Evolutionary conservation across 768 basidiomycete genomes (phyloP).

Genomic region (Lactarius pseudohatsudake): DNA sequence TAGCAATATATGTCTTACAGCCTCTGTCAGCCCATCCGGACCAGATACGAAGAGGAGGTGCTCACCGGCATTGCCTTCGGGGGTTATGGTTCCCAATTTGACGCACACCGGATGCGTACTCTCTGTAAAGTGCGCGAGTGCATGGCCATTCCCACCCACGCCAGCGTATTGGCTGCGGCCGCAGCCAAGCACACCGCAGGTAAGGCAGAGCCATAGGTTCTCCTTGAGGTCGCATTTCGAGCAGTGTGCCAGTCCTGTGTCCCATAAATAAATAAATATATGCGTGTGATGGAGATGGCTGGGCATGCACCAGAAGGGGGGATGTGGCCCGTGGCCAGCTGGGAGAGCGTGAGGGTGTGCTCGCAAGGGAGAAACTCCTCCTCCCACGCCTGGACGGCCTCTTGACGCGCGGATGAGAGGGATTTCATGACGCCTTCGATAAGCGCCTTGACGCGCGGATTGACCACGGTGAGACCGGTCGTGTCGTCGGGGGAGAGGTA

Average conservation of each 20-base stretch:
- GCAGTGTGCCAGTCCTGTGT: constrained; percentile 58
- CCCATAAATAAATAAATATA: not conserved
- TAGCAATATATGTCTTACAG: constrained; percentile 89
- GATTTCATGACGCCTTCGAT: constrained; percentile 73
- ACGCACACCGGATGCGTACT: constrained; percentile 81
- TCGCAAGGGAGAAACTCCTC: constrained; percentile 89
- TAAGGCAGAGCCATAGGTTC: constrained; percentile 94
- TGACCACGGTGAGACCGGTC: constrained; percentile 41
- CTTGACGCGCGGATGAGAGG: constrained; percentile 86
- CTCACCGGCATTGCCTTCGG: constrained; percentile 87
- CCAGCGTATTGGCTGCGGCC: constrained; percentile 86
- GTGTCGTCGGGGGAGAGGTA: constrained; percentile 41
- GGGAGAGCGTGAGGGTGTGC: constrained; percentile 63
- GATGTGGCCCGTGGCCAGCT: constrained; percentile 48
- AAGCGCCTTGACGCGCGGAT: constrained; percentile 52
- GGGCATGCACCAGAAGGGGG: constrained; percentile 49
- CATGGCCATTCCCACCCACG: constrained; percentile 85
- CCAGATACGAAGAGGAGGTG: not conserved
- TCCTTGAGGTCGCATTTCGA: constrained; percentile 79
- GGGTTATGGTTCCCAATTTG: constrained; percentile 95
- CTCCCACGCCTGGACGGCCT: constrained; percentile 97
- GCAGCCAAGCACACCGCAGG: constrained; percentile 87
- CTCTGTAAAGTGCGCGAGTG: constrained; percentile 69
- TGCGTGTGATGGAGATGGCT: not conserved
- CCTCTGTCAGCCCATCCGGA: not conserved